A percentile compares a stretch with the other conserved stretches of the same genome.
Conservation (phyloP, 2,329 filamentous ascomycete species). For the Talaromyces rugulosus region DNA sequence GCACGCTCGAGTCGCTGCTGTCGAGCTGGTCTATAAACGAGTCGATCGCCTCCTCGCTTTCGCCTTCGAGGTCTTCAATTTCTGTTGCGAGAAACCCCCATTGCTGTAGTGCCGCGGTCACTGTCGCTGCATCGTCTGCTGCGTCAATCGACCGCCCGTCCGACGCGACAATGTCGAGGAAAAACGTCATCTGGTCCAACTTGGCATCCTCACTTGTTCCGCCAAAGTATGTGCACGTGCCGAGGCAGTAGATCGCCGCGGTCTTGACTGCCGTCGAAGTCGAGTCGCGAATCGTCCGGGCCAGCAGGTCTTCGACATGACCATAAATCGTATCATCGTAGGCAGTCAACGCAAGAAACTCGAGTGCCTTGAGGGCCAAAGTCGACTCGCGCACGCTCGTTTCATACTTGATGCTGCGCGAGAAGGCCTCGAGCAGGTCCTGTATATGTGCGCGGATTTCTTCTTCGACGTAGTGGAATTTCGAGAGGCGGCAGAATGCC, state of each 20-base stretch:
- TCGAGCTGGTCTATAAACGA: conserved; percentile 83
- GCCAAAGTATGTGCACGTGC: conserved; percentile 69
- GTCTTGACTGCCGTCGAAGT: conserved; percentile 62
- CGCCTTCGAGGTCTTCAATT: conserved; percentile 67
- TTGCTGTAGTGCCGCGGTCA: conserved; percentile 68
- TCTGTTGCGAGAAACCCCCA: conserved; percentile 79
- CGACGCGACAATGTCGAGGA: conserved; percentile 73
- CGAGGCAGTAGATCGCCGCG: conserved; percentile 68
- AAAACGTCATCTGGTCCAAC: conserved; percentile 67
- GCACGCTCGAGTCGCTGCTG: conserved; percentile 66
- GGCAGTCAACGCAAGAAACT: conserved; percentile 65
- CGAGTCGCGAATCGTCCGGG: conserved; percentile 62
- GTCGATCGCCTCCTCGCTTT: conserved; percentile 69
- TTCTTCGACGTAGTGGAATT: conserved; percentile 62
- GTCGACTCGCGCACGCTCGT: conserved; percentile 65
- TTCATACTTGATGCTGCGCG: conserved; percentile 67
- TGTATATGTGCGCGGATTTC: conserved; percentile 56
- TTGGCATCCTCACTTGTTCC: conserved; percentile 66
- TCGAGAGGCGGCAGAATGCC: conserved; percentile 62
- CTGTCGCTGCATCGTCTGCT: conserved; percentile 64
- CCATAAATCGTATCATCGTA: conserved; percentile 65
- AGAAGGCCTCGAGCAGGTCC: conserved; percentile 62
- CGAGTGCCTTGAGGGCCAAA: conserved; percentile 67
- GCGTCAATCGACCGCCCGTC: conserved; percentile 72
- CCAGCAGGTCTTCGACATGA: conserved; percentile 54